Evolutionary conservation across 495 filamentous ascomycete genomes (phyloP), one percentile per base, ranked within the genome.

Genomic region (Evansstolkia leycettana): DNA sequence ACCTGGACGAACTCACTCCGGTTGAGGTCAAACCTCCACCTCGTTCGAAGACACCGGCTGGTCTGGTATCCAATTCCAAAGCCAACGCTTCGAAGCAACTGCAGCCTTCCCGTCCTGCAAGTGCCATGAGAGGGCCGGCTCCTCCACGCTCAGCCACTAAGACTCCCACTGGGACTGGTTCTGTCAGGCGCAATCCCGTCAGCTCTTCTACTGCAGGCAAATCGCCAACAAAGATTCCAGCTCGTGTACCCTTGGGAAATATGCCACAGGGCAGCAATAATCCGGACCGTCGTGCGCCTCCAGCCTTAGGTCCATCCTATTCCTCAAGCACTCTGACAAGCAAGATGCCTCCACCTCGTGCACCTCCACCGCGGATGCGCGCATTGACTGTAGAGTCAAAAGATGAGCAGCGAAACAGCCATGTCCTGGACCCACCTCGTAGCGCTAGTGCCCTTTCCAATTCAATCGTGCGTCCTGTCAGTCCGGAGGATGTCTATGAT

Each of bases 331-430:
- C 68, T 12, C 51, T 78, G 30, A 67, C 55, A 33, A 55, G 73
- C 32, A 80, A 76, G 54, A 71, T 80, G 63, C 64, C 67, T 33
- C 58, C 73, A 41, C 62, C 75, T 48, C 55, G 80, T 42, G 78
- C 78, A 11, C 84, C 87, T 19, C 87, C 87, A 20, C 86, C 87
- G 20, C 82, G 85, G 51, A 93, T 94, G 87, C 74, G 86, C 42
- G 84, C 88, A 0, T 46, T 67, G 38, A 76, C 90, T 9, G 78
- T 78, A 17, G 62, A 80, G 12, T 78, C 79, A 1, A 77, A 73
- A 33, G 74, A 76, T 11, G 58, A 65, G n/a, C n/a, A n/a, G 34
- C 77, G 80, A n/a, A 68, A 69, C 25, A 50, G 51, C 42, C 57
- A 82, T 67, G 28, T 75, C 1, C 58, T 58, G 19, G 76, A 82